Base-by-base conservation (phyloP, 2,329 filamentous ascomycete genomes). In the Diaporthe nobilis region DNA sequence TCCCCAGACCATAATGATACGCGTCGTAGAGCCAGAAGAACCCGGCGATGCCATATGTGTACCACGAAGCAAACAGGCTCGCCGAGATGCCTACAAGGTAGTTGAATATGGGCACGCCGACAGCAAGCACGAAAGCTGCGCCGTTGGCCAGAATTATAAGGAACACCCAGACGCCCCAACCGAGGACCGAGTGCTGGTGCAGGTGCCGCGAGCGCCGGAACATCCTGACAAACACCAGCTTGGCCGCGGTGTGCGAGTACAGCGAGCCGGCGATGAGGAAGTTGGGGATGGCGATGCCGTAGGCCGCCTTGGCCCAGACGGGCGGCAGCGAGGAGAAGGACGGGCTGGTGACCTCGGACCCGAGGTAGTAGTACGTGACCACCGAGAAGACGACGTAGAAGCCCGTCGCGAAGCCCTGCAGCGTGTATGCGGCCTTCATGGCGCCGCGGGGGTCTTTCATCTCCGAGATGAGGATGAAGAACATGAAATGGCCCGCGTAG, bases 401-500 rank as follows among this genome's bases (percentile, higher is more conserved):
- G 28, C 83, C 81, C 6, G 87, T 90, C 2, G 88, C 86, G 77
- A 88, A 86, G 58, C 83, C 82, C 79, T 90, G 88, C 34, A 90
- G 83, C 4, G 84, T 82, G 81, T 86, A 89, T 0, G 87, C 87
- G 0, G 89, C 86, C 74, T 88, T 88, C 85, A 89, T 88, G 3
- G 87, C 86, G 71, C 89, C 87, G 72, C 85, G 83, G 7, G 88
- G 88, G 55, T 83, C 82, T 76, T 85, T 85, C 88, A 90, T 89
- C 78, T 90, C 88, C 0, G 87, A 88, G 53, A 89, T 87, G 47
- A 89, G 83, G 63, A 88, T 85, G 81, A 89, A 89, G 80, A 89
- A 90, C 85, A 89, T 87, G 79, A 89, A 89, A 75, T 89, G 87
- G 6, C 87, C 88, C 0, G 87, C 87, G 79, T 87, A 89, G 0